A percentile compares a stretch with the other conserved stretches of the same genome.
phyloP scores from a whole-genome alignment of 75 land plant species.

The Pinus tabuliformis region DNA sequence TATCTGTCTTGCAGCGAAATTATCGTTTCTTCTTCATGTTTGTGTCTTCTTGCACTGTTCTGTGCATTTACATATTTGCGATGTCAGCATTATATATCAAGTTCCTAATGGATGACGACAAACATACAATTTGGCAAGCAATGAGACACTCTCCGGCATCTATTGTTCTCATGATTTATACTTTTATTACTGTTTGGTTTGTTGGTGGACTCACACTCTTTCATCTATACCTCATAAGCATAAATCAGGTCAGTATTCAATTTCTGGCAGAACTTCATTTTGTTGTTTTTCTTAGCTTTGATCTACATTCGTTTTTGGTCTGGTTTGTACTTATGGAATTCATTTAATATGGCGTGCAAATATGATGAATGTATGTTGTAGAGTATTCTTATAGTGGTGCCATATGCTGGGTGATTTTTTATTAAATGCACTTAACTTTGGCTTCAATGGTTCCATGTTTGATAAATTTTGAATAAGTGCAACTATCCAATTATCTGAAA shows the following conservation, averaged over 20 bases:
- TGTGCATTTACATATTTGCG: slow-evolving; percentile 67
- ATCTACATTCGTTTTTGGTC: background rate
- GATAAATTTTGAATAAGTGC: background rate
- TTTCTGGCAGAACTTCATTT: background rate
- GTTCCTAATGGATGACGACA: slow-evolving; percentile 14
- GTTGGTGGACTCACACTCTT: slow-evolving; percentile 78
- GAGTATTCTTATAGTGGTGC: background rate
- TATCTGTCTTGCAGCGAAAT: slow-evolving; percentile 60
- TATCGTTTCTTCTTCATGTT: slow-evolving; percentile 68
- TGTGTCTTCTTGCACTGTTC: slow-evolving; percentile 50
- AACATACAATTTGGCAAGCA: slow-evolving; percentile 21
- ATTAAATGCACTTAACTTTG: background rate
- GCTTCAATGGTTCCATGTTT: background rate
- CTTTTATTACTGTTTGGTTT: slow-evolving; percentile 73
- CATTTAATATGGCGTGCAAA: background rate
- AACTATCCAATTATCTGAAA: background rate
- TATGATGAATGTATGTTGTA: background rate
- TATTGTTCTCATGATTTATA: slow-evolving; percentile 51
- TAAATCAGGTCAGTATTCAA: slow-evolving; percentile 56
- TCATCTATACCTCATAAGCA: slow-evolving; percentile 68
- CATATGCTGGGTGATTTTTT: background rate
- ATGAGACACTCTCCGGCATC: slow-evolving; percentile 40
- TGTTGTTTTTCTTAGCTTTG: background rate
- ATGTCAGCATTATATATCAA: slow-evolving; percentile 41
- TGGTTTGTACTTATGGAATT: background rate